Conservation (phyloP, 2,329 filamentous ascomycete genomes). For the Fusarium nematophilum region DNA sequence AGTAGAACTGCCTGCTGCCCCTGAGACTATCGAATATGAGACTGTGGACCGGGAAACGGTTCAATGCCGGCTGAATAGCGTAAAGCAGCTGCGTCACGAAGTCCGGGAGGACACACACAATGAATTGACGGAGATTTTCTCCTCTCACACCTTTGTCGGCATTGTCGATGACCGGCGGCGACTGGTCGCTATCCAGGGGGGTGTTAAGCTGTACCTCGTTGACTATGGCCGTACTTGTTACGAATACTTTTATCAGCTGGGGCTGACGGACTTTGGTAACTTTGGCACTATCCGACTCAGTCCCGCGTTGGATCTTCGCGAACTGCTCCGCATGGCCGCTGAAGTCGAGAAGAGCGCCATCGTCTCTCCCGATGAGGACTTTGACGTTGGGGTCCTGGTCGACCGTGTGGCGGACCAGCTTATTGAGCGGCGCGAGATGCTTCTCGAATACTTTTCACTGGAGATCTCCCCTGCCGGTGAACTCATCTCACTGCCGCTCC, state of each 20-base stretch:
- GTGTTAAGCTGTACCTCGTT: constrained; percentile 89
- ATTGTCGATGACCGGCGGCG: constrained; percentile 88
- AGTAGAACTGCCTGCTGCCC: constrained; percentile 51
- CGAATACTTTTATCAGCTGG: constrained; percentile 96
- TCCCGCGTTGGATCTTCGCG: constrained; percentile 76
- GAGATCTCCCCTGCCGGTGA: constrained; percentile 83
- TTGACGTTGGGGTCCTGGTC: constrained; percentile 75
- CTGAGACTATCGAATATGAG: constrained; percentile 75
- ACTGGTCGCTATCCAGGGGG: constrained; percentile 91
- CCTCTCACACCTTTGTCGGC: constrained; percentile 91
- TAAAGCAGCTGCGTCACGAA: constrained; percentile 84
- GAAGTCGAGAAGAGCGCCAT: constrained; percentile 70
- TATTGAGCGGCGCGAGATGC: constrained; percentile 83
- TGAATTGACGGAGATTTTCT: constrained; percentile 87
- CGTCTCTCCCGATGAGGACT: constrained; percentile 60
- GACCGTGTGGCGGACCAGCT: constrained; percentile 75
- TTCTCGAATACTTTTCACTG: constrained; percentile 91
- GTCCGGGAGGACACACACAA: constrained; percentile 87
- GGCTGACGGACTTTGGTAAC: constrained; percentile 94
- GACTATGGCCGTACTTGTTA: constrained; percentile 90
- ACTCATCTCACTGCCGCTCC: constrained; percentile 81
- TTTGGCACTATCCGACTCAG: constrained; percentile 87
- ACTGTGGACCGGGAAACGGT: constrained; percentile 75
- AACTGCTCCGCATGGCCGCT: constrained; percentile 79
- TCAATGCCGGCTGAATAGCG: constrained; percentile 80